phyloP scores from a whole-genome alignment of 2,329 filamentous ascomycete species.

The Exophiala bonariae region DNA sequence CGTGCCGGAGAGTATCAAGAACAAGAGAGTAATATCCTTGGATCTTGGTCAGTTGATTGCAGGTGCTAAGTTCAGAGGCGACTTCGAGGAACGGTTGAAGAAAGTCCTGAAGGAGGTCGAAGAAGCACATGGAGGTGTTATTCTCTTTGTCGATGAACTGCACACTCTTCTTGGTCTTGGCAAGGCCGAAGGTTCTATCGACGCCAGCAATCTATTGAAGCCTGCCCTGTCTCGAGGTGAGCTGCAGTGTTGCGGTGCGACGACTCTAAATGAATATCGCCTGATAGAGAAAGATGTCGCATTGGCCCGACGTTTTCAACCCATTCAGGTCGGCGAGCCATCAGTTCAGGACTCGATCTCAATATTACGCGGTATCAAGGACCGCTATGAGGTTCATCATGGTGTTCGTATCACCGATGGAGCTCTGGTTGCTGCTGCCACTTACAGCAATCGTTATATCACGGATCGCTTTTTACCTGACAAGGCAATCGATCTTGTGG shows the following conservation, averaged over 20 bases:
- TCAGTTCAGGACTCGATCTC: conserved; percentile 90
- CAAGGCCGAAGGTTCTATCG: conserved; percentile 93
- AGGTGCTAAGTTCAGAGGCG: conserved; percentile 90
- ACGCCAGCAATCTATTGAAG: conserved; percentile 92
- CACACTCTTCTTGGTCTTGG: conserved; percentile 89
- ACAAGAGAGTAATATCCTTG: conserved; percentile 83
- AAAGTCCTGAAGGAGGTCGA: conserved; percentile 88
- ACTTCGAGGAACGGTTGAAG: conserved; percentile 94
- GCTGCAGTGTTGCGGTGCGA: conserved; percentile 92
- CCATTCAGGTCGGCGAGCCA: conserved; percentile 90
- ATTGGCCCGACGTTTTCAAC: conserved; percentile 87
- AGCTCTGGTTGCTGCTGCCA: conserved; percentile 86
- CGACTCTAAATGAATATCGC: conserved; percentile 88
- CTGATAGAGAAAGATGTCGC: conserved; percentile 95
- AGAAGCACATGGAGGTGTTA: conserved; percentile 82
- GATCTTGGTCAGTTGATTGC: conserved; percentile 93
- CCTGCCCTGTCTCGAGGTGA: conserved; percentile 90
- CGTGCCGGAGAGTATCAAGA: conserved; percentile 92
- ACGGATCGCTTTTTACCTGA: conserved; percentile 94
- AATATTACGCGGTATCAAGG: conserved; percentile 93
- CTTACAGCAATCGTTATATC: conserved; percentile 92
- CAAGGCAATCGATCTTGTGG: conserved; percentile 95
- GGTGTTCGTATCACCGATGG: conserved; percentile 93
- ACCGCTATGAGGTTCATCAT: conserved; percentile 96
- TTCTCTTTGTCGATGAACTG: conserved; percentile 92